These are phyloP conservation scores for Zoysia pacifica DNA, from an alignment of 176 grass and related monocot species.

Conservation along the genomic window DNA sequence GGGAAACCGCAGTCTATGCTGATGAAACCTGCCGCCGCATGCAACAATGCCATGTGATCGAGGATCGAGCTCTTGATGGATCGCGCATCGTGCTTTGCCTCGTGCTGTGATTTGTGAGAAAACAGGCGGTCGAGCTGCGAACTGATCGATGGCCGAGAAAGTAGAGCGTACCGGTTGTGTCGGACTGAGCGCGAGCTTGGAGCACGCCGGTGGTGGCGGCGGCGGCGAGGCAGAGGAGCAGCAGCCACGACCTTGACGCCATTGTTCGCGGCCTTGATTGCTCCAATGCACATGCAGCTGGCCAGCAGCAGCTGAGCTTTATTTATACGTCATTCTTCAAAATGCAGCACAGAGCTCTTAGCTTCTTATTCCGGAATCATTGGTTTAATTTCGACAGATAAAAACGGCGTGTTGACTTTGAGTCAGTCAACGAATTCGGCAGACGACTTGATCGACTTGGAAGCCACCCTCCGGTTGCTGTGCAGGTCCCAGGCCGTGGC, in stretches of 20 bases:
- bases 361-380: too few relatives aligned
- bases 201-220: neutral
- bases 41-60: neutral
- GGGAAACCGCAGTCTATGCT: slow-evolving; percentile 61
- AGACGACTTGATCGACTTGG: too few relatives aligned
- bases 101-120: neutral
- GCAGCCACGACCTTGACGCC: neutral
- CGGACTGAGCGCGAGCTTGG: neutral
- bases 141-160: neutral
- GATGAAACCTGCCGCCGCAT: slow-evolving; percentile 48
- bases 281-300: neutral
- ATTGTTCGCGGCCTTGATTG: neutral
- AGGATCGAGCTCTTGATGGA: neutral
- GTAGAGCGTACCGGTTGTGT: neutral
- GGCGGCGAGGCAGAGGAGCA: neutral
- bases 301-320: neutral
- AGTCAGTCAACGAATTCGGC: too few relatives aligned
- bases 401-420: too few relatives aligned
- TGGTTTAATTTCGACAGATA: too few relatives aligned
- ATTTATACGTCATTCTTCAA: too few relatives aligned
- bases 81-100: neutral
- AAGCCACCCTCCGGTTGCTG: too few relatives aligned
- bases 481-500: too few relatives aligned
- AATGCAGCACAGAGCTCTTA: too few relatives aligned
- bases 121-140: neutral